Evolutionary conservation across 2,329 filamentous ascomycete species (phyloP).

Genomic region (Rutstroemia sp.): DNA sequence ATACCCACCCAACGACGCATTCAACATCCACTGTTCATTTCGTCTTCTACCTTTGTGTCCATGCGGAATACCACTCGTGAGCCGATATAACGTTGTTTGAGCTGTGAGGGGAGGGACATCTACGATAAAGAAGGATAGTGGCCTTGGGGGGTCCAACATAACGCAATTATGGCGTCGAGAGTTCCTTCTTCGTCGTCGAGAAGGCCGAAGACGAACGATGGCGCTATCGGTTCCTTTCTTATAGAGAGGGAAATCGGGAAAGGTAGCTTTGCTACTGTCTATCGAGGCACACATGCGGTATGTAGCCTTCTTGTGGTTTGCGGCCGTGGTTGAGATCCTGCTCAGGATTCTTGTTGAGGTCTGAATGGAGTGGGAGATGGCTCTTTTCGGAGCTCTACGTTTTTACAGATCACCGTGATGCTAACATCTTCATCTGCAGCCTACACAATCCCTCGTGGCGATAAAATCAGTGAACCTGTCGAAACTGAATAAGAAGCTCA

Average conservation of each 20-base stretch:
- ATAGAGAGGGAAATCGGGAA: slow-evolving; percentile 89
- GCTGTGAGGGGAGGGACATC: slow-evolving; percentile 19
- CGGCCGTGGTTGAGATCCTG: too few species aligned
- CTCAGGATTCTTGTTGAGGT: not conserved
- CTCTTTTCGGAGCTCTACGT: not conserved
- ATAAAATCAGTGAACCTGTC: slow-evolving; percentile 93
- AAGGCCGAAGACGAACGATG: slow-evolving; percentile 33
- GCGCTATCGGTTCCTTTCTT: slow-evolving; percentile 64
- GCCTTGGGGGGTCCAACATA: slow-evolving; percentile 11
- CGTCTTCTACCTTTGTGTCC: slow-evolving; percentile 19
- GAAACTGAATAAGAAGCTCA: slow-evolving; percentile 91
- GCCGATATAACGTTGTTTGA: slow-evolving; percentile 30
- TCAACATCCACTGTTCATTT: slow-evolving; percentile 6
- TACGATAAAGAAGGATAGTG: slow-evolving; percentile 1
- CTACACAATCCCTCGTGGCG: slow-evolving; percentile 74
- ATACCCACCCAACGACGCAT: slow-evolving; percentile 1
- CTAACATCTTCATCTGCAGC: slow-evolving; percentile 41
- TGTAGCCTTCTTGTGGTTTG: slow-evolving; percentile 29
- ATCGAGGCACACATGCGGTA: slow-evolving; percentile 79
- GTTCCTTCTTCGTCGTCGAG: slow-evolving; percentile 33
- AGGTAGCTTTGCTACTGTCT: slow-evolving; percentile 96
- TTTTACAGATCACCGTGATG: slow-evolving; percentile 11
- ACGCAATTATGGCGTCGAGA: slow-evolving; percentile 34
- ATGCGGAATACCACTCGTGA: slow-evolving; percentile 32
- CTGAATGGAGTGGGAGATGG: not conserved